Evolutionary conservation across 1,284 basidiomycete genomes (phyloP), one percentile per base, ranked within the genome.

Genomic region (Omphalotus olearius): DNA sequence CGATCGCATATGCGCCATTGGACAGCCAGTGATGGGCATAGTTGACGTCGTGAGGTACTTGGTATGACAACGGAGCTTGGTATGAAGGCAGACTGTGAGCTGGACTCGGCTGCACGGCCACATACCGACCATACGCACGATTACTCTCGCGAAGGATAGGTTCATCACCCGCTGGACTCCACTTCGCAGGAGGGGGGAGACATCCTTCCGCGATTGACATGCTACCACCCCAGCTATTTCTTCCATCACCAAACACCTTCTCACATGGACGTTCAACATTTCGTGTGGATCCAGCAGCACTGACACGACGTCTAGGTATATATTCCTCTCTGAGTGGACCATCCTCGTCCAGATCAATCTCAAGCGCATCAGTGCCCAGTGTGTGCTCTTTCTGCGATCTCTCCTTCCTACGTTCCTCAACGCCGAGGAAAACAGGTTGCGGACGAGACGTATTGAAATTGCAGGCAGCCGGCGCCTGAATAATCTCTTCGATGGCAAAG

Each of bases 301-400:
- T 77, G 52, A 72, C 63, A 47, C 83, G 83, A 47, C 85, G 83
- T 57, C 72, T 80, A 10, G 88, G 88, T 52, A 90, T 63, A 56
- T 91, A 91, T 61, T 91, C 88, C 62, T 88, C 84, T 49, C 87
- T 72, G 45, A 91, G 70, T 25, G 88, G 88, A 5, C 88, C 88
- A 62, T 89, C 86, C 61, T 88, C 85, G 59, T 91, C 88, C 41
- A 91, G 70, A 66, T 91, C 82, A 48, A 91, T 85, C 58, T 88
- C 85, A 48, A 80, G 62, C 1, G 75, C 72, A 52, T 84, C 82
- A 42, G 71, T 60, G 17, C 62, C 71, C 50, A 67, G 64, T 6
- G 67, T 62, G 49, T 69, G 61, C 48, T 76, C 70, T 51, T 69
- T 69, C 47, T 77, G 75, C 18, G 71, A 50, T 50, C 71, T 74